Conservation (phyloP, 1,139 yeast species). For the Zygosaccharomyces pseudobailii region DNA sequence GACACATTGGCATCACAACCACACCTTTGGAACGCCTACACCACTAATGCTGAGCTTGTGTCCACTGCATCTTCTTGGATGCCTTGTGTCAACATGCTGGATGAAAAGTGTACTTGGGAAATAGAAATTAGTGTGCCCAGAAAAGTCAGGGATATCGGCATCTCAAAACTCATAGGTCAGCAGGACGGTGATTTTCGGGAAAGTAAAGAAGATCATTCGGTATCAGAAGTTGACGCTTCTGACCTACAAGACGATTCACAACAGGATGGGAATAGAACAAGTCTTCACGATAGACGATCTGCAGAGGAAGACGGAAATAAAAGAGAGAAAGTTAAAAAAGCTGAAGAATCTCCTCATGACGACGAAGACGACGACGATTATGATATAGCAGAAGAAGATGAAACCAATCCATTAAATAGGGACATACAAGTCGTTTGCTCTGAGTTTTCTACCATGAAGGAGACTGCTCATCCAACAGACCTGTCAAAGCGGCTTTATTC, state of each 20-base stretch:
- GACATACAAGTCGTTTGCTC: slow-evolving; percentile 70
- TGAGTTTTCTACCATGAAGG: slow-evolving; percentile 55
- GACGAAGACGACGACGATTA: slow-evolving; percentile 36
- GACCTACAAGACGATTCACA: slow-evolving; percentile 16
- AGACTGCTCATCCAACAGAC: slow-evolving; percentile 54
- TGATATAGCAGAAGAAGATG: slow-evolving; percentile 38
- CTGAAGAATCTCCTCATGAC: slow-evolving; percentile 31
- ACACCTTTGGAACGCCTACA: slow-evolving; percentile 76
- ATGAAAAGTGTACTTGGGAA: slow-evolving; percentile 93
- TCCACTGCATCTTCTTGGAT: slow-evolving; percentile 92
- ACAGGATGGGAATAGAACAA: slow-evolving; percentile 18
- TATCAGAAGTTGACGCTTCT: slow-evolving; percentile 11
- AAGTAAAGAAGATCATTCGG: background rate
- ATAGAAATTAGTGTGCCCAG: slow-evolving; percentile 78
- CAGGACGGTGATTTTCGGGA: slow-evolving; percentile 8
- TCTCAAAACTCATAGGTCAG: slow-evolving; percentile 42
- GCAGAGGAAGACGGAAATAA: slow-evolving; percentile 30
- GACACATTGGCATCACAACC: slow-evolving; percentile 38
- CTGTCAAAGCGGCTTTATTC: slow-evolving; percentile 67
- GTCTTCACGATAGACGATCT: slow-evolving; percentile 17
- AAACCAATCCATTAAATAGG: slow-evolving; percentile 46
- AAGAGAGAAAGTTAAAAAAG: slow-evolving; percentile 16
- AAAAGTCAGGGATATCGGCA: slow-evolving; percentile 68
- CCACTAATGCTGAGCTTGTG: slow-evolving; percentile 72
- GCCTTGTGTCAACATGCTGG: slow-evolving; percentile 86